These are phyloP conservation scores for Naganishia randhawae DNA, from an alignment of 768 basidiomycete genomes.

Conservation along the genomic window DNA sequence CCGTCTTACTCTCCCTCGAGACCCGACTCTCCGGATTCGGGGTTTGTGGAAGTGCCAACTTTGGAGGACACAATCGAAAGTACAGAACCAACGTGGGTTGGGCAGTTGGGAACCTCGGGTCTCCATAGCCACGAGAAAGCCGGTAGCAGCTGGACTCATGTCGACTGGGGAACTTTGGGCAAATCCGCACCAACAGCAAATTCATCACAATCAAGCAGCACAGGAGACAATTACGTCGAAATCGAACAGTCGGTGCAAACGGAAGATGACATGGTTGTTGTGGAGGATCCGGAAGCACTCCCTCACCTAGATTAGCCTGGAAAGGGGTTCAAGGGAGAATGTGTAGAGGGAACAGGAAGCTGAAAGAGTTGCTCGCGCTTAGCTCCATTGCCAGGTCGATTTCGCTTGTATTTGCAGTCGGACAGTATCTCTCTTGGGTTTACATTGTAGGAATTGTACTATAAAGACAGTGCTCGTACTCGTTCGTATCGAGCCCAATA, in stretches of 20 bases:
- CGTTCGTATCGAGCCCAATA: no score
- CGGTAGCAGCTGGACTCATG: constrained; percentile 15
- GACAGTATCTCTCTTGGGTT: no score
- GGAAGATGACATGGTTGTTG: constrained; percentile 17
- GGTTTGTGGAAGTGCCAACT: neutral
- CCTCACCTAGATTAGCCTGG: neutral
- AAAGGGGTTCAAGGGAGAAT: neutral
- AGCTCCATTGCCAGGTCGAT: no score
- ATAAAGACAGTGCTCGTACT: no score
- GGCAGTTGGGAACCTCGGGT: neutral
- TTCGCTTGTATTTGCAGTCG: no score
- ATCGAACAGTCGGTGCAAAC: neutral
- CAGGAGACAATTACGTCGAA: constrained; percentile 15
- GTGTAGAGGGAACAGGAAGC: neutral
- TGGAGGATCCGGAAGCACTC: neutral
- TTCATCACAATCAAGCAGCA: constrained; percentile 8
- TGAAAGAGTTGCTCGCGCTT: neutral
- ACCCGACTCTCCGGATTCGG: constrained; percentile 14
- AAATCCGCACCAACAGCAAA: constrained; percentile 2
- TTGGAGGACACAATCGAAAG: neutral
- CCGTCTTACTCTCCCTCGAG: constrained; percentile 7
- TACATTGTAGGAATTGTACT: no score
- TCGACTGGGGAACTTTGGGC: constrained; percentile 1
- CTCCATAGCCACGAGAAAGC: neutral
- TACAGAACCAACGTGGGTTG: neutral